Conservation (phyloP, 139 green algal species). For the Chlorella ohadii region DNA sequence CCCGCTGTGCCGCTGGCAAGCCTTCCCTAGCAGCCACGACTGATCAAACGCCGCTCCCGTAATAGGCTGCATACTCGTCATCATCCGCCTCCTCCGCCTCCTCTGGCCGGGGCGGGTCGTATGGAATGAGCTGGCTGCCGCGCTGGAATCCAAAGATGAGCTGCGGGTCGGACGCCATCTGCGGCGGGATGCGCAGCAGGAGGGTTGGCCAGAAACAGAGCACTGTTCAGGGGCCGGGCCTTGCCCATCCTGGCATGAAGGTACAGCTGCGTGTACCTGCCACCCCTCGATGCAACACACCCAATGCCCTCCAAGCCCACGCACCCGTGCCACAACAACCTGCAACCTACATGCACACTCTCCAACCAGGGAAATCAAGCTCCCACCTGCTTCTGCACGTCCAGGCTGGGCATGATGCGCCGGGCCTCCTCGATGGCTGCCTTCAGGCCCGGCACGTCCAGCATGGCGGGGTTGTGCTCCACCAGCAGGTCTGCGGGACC, state of each 20-base stretch:
- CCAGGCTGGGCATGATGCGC: conserved; percentile 64
- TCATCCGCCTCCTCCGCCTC: conserved; percentile 30
- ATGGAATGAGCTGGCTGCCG: conserved; percentile 70
- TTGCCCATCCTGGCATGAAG: too few relatives aligned
- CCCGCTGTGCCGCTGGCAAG: too few relatives aligned
- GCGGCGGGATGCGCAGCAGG: conserved; percentile 24
- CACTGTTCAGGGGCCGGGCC: too few relatives aligned
- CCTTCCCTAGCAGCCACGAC: too few relatives aligned
- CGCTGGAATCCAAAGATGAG: conserved; percentile 80
- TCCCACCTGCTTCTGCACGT: conserved; percentile 50
- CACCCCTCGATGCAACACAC: too few relatives aligned
- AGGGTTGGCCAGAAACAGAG: too few relatives aligned
- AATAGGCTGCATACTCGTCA: conserved; percentile 51
- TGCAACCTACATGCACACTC: too few relatives aligned
- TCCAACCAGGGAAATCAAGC: too few relatives aligned
- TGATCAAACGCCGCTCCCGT: conserved; percentile 7
- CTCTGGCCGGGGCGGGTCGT: background rate
- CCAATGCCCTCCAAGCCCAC: too few relatives aligned
- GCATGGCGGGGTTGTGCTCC: conserved; percentile 65
- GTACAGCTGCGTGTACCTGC: too few relatives aligned
- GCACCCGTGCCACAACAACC: too few relatives aligned
- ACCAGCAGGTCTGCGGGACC: conserved; percentile 60
- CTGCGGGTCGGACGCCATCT: conserved; percentile 67
- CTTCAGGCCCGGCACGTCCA: conserved; percentile 74
- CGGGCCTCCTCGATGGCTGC: conserved; percentile 57